Evolutionary conservation across 352 stramenopile genomes (phyloP), one percentile per base, ranked within the genome.

Genomic region (Pythium oligandrum): DNA sequence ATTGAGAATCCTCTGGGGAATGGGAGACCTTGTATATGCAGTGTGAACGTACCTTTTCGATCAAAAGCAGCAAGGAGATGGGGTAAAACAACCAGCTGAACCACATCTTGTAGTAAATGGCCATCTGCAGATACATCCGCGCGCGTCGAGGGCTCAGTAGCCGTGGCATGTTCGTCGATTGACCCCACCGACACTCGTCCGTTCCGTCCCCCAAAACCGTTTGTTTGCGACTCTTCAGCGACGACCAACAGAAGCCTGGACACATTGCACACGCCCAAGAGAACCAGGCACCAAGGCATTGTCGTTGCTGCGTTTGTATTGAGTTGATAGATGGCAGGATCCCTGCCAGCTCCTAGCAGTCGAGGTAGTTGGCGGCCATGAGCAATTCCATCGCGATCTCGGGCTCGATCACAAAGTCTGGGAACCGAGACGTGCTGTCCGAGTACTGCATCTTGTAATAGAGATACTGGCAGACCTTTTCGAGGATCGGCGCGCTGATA

Each of bases 361-460:
- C 95, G 51, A 99, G 75, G 78, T 98, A 99, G 68, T 98, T 98
- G 44, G 94, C 87, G 3, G 95, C 95, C 92, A 99, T 98, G 55
- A 99, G 78, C 51, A 99, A 73, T 68, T 98, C 95, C 64, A 98
- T 88, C 52, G 93, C 95, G 63, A 98, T 88, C 83, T 99, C 97
- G 4, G 97, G 97, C 69, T 99, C 96, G 65, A 99, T 99, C 11
- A 70, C 49, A 74, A 99, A 99, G 63, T 99, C 96, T 0, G 97
- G 97, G 58, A 99, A 96, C 2, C 93, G 78, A 34, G 86, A 80
- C 48, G 81, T 94, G 61, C 85, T 97, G 68, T 99, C 98, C 26
- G 86, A 94, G 72, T 98, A 98, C 70, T 88, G 75, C 44, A 86
- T 86, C 82, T 99, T 99, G 81, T 99, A 99, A 79, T 99, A 98